phyloP scores from a whole-genome alignment of 2,329 filamentous ascomycete genomes.

The Apiospora aurea region DNA sequence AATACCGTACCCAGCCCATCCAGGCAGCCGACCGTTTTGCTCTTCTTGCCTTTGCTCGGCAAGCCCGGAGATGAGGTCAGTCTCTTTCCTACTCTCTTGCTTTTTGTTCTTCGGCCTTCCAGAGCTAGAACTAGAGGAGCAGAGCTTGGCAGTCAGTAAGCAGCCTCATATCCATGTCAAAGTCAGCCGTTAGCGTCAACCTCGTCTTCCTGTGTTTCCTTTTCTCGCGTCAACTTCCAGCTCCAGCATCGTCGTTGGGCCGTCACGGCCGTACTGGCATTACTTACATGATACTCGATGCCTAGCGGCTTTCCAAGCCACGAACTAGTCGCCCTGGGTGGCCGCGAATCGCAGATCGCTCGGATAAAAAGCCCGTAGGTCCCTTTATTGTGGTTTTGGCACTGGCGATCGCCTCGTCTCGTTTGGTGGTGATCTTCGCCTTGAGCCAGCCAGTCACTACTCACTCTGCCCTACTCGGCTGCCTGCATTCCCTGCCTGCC shows the following conservation, averaged over 20 bases:
- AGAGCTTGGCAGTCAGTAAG: not conserved
- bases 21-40: not conserved
- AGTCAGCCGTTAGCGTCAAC: not conserved
- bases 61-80: not conserved
- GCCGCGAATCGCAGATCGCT: conserved; percentile 15
- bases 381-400: not conserved
- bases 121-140: not conserved
- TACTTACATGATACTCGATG: not conserved
- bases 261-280: not conserved
- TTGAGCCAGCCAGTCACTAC: no score
- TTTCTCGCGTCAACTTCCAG: not conserved
- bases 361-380: conserved; percentile 18
- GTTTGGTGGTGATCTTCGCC: not conserved
- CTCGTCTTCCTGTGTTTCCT: not conserved
- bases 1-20: conserved; percentile 7
- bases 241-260: no score
- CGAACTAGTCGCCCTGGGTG: not conserved
- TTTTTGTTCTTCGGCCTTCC: not conserved
- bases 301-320: not conserved
- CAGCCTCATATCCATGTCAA: not conserved
- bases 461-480: no score
- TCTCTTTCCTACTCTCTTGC: not conserved
- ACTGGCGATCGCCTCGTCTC: not conserved
- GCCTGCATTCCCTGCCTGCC: no score
- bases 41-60: not conserved